Conservation (phyloP, 179 eudicot species). For the Spinacia oleracea region DNA sequence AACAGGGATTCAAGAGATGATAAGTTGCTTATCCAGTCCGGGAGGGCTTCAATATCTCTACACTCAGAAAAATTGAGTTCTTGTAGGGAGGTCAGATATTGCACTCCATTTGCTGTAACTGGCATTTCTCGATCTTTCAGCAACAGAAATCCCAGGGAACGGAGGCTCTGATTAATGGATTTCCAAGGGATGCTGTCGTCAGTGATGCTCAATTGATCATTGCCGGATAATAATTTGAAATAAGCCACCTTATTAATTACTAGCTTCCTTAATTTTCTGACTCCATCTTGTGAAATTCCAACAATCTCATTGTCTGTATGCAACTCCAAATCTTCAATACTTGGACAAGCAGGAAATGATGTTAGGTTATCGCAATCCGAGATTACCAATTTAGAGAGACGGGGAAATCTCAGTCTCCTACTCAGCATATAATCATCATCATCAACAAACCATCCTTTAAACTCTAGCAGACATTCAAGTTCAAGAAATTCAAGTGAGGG, state of each 20-base stretch:
- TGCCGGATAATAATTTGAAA: not conserved
- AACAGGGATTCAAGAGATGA: no score
- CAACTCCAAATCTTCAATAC: not conserved
- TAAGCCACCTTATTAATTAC: not conserved
- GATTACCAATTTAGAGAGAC: not conserved
- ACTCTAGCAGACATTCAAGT: no score
- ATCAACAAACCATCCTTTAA: slow-evolving; percentile 6
- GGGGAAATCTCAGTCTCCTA: not conserved
- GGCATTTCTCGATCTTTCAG: no score
- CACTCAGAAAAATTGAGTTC: no score
- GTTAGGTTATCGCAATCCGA: not conserved
- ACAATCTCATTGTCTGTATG: no score
- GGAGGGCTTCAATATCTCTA: no score
- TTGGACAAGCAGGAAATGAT: not conserved
- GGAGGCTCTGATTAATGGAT: not conserved
- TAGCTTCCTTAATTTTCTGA: not conserved
- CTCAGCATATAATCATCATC: not conserved
- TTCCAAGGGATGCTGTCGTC: slow-evolving; percentile 14
- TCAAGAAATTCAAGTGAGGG: slow-evolving; percentile 15
- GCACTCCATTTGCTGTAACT: no score
- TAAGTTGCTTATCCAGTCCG: no score
- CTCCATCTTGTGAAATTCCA: not conserved
- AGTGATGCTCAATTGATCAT: not conserved
- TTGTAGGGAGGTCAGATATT: no score
- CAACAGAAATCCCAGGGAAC: not conserved